phyloP scores from a whole-genome alignment of 140 eudicot species.

The Flaveria floridana region DNA sequence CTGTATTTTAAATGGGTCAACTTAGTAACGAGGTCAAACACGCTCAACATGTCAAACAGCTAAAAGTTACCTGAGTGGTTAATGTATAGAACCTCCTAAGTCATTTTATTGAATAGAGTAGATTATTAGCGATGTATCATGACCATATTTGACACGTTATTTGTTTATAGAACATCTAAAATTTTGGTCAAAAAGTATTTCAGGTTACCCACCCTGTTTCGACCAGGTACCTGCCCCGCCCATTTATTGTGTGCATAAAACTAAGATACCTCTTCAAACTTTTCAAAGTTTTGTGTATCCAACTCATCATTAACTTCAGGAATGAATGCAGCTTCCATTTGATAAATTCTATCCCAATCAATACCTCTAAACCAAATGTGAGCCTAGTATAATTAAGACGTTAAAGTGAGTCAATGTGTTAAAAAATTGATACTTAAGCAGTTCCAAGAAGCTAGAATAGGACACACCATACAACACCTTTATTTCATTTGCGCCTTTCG shows the following conservation, averaged over 20 bases:
- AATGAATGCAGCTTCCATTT: slow-evolving; percentile 96
- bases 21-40: background rate
- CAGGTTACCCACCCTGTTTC: background rate
- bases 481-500: slow-evolving; percentile 96
- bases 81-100: background rate
- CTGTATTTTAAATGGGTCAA: background rate
- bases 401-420: slow-evolving; percentile 20
- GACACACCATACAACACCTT: slow-evolving; percentile 94
- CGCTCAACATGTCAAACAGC: background rate
- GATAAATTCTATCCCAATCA: slow-evolving; percentile 82
- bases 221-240: background rate
- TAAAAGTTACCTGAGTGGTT: background rate
- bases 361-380: slow-evolving; percentile 89
- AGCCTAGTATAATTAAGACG: slow-evolving; percentile 43
- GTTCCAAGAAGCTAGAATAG: slow-evolving; percentile 42
- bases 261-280: slow-evolving; percentile 72
- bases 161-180: background rate
- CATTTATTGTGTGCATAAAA: background rate
- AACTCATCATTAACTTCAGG: slow-evolving; percentile 98
- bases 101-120: background rate
- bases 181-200: background rate
- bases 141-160: background rate
- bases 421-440: slow-evolving; percentile 14
- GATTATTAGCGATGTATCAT: background rate
- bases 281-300: slow-evolving; percentile 98